Evolutionary conservation across 1,284 basidiomycete species (phyloP), one percentile per base, ranked within the genome.

Genomic region (Ceratobasidium sp.): DNA sequence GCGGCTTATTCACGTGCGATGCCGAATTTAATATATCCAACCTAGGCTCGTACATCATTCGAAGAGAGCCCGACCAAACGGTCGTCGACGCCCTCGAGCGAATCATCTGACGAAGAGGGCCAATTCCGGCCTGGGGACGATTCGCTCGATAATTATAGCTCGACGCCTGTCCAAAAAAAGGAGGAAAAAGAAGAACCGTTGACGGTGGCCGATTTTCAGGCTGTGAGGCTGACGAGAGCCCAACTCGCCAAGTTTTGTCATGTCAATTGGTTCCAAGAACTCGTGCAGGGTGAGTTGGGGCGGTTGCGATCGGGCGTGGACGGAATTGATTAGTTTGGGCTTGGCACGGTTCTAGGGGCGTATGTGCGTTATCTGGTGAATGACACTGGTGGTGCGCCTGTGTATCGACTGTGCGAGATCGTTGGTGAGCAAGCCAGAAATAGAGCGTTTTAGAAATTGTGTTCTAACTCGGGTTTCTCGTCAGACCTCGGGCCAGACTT

Each of bases 371-470:
- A 92, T 77, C 83, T 93, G 50, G 88, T 92, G 76, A 89, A 82
- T 2, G 84, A 87, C 48, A 84, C 87, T 62, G 80, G 82, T 5
- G 84, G 85, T 5, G 78, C 84, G 72, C 84, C 85, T n/a, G 86
- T 92, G 41, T 97, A 97, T 80, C 88, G 94, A 57, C 85, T 95
- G 69, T 94, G 94, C 79, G 88, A 93, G 79, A 84, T 97, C 46
- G 79, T 80, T 21, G 85, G 94, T 94, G 75, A 77, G 90, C 84
- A 34, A 26, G 10, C 30, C 16, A 30, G 34, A 64, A 18, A 48
- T 76, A 52, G 74, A 74, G 71, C 18, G 48, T 52, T 60, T 72
- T n/a, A 65, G 75, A 75, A 71, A 45, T 45, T 67, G 60, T 57
- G 48, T 77, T 12, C 75, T 59, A 28, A 67, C 55, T 60, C 45